phyloP scores from a whole-genome alignment of 495 filamentous ascomycete genomes.

The Bacidia gigantensis region DNA sequence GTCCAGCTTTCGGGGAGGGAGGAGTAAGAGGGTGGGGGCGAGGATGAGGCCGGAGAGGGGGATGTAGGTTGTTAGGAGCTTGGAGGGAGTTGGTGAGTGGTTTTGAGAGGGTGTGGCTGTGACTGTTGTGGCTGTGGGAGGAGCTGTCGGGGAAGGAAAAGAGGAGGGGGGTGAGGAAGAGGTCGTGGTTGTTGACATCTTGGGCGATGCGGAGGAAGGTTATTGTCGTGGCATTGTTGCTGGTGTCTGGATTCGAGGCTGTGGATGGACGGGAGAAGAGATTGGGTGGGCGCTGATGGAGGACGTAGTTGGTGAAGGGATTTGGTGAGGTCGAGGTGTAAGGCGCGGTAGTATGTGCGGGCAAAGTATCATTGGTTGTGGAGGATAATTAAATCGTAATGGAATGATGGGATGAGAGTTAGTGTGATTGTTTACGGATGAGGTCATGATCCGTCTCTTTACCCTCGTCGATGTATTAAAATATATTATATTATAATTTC shows the following conservation, averaged over 20 bases:
- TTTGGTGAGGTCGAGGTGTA: background rate
- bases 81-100: background rate
- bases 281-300: background rate
- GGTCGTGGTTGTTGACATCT: background rate
- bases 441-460: background rate
- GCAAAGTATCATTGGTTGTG: background rate
- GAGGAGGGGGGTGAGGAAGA: conserved; percentile 5
- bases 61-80: conserved; percentile 35
- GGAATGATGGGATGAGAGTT: background rate
- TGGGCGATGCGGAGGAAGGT: background rate
- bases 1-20: conserved; percentile 72
- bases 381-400: too few relatives aligned
- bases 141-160: conserved; percentile 2
- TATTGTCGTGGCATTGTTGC: background rate
- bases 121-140: too few relatives aligned
- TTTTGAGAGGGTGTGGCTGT: background rate
- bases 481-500: too few relatives aligned
- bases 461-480: background rate
- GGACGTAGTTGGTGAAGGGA: background rate
- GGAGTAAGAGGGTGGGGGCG: conserved; percentile 52
- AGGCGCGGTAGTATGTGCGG: background rate
- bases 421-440: background rate
- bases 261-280: background rate
- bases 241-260: background rate
- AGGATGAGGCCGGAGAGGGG: conserved; percentile 42